These are phyloP conservation scores for Phaeodactylum tricornutum DNA, from an alignment of 108 stramenopile species.

Conservation along the genomic window DNA sequence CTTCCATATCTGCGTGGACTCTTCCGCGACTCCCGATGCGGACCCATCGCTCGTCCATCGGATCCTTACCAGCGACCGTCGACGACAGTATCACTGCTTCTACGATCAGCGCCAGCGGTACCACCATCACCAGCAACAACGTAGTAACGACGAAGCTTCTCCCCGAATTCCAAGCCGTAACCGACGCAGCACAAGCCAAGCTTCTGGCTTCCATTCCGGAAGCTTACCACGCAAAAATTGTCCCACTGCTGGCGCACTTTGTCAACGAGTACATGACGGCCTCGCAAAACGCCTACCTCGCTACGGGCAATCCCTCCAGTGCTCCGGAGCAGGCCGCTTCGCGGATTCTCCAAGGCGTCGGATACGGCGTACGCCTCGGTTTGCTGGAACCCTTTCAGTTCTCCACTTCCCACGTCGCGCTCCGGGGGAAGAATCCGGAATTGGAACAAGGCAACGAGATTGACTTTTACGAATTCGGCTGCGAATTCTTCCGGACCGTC, in stretches of 20 bases:
- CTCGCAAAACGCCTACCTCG: slow-evolving; percentile 24
- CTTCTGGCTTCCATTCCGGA: slow-evolving; percentile 21
- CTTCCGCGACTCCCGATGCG: too few species aligned
- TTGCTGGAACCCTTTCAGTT: slow-evolving; percentile 45
- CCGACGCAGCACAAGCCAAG: slow-evolving; percentile 21
- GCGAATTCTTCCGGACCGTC: slow-evolving; percentile 84
- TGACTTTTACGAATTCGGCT: slow-evolving; percentile 83
- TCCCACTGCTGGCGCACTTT: slow-evolving; percentile 47
- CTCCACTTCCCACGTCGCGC: slow-evolving; percentile 53
- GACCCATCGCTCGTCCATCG: too few species aligned
- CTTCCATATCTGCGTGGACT: too few species aligned
- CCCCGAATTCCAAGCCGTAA: slow-evolving; percentile 46
- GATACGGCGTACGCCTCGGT: slow-evolving; percentile 59
- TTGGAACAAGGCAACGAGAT: slow-evolving; percentile 38
- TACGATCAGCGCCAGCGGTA: too few species aligned
- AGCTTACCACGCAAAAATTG: slow-evolving; percentile 22
- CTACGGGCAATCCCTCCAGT: slow-evolving; percentile 12
- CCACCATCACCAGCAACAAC: too few species aligned
- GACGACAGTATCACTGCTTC: too few species aligned
- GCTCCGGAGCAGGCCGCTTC: slow-evolving; percentile 18
- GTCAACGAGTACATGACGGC: slow-evolving; percentile 67
- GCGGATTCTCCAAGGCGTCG: slow-evolving; percentile 46
- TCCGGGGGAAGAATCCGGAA: slow-evolving; percentile 37
- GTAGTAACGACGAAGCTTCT: too few species aligned
- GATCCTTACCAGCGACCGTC: too few species aligned